Conservation (phyloP, 2,329 filamentous ascomycete species). For the Penicillium frequentans region DNA sequence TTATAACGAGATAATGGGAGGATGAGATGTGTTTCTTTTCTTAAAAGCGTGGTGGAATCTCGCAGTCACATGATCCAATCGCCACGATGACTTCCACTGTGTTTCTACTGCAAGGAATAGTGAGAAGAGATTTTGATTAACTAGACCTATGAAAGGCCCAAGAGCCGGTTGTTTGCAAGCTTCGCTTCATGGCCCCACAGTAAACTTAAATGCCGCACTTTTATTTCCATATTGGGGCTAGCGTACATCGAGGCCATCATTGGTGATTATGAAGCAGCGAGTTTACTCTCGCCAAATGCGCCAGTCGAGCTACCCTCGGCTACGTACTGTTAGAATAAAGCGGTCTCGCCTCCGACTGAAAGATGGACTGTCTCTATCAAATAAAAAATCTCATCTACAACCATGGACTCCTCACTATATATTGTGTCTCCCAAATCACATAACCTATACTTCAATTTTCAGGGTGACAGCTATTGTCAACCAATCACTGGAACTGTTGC, state of each 20-base stretch:
- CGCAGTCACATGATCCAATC: neutral
- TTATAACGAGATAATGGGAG: neutral
- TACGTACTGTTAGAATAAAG: neutral
- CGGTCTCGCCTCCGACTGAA: neutral
- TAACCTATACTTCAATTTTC: neutral
- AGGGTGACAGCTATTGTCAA: neutral
- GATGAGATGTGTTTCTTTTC: neutral
- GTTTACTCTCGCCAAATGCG: neutral
- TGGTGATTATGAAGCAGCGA: neutral
- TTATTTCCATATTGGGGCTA: constrained; percentile 6
- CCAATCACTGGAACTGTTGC: neutral
- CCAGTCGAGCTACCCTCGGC: neutral
- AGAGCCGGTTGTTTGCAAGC: neutral
- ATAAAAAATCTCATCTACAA: neutral
- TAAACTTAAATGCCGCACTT: constrained; percentile 5
- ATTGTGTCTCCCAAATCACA: neutral
- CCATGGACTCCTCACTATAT: neutral
- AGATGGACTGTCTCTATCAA: neutral
- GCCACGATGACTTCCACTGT: neutral
- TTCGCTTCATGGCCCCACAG: neutral
- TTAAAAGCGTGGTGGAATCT: neutral
- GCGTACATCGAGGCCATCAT: neutral
- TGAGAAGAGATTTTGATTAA: neutral
- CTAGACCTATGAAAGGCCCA: no score
- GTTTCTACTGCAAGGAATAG: neutral